Evolutionary conservation across 2,329 filamentous ascomycete species (phyloP).

Genomic region (Colletotrichum tropicicola): DNA sequence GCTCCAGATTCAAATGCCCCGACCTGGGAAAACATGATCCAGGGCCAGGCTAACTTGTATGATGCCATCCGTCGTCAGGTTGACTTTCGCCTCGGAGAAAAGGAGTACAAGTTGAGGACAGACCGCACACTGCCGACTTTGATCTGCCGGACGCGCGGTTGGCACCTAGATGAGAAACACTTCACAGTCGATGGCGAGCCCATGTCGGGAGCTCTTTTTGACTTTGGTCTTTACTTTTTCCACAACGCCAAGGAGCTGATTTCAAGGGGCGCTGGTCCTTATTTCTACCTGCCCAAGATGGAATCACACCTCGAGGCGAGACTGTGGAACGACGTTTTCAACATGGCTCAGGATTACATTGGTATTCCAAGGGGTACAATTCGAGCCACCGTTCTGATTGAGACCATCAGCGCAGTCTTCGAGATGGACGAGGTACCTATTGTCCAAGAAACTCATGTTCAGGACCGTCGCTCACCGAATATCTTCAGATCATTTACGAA

Average conservation of each 20-base stretch:
- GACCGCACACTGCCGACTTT: conserved; percentile 82
- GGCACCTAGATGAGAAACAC: conserved; percentile 94
- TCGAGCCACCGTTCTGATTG: conserved; percentile 86
- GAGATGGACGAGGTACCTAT: conserved; percentile 90
- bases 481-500: conserved; percentile 82
- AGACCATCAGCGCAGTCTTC: conserved; percentile 90
- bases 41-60: conserved; percentile 90
- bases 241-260: conserved; percentile 88
- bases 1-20: conserved; percentile 77
- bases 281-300: conserved; percentile 94
- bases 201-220: conserved; percentile 85
- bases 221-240: conserved; percentile 95
- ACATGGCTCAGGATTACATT: conserved; percentile 85
- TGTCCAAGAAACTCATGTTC: neutral
- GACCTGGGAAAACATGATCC: conserved; percentile 96
- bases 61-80: conserved; percentile 87
- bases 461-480: neutral
- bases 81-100: conserved; percentile 87
- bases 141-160: conserved; percentile 86
- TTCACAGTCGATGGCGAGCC: conserved; percentile 88
- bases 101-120: conserved; percentile 91
- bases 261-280: conserved; percentile 79
- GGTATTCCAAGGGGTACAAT: conserved; percentile 85
- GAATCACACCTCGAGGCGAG: conserved; percentile 90
- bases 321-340: conserved; percentile 93